A percentile compares a stretch with the other conserved stretches of the same genome.
Conservation (phyloP, 129 eudicot genomes). For the Flaveria linearis region DNA sequence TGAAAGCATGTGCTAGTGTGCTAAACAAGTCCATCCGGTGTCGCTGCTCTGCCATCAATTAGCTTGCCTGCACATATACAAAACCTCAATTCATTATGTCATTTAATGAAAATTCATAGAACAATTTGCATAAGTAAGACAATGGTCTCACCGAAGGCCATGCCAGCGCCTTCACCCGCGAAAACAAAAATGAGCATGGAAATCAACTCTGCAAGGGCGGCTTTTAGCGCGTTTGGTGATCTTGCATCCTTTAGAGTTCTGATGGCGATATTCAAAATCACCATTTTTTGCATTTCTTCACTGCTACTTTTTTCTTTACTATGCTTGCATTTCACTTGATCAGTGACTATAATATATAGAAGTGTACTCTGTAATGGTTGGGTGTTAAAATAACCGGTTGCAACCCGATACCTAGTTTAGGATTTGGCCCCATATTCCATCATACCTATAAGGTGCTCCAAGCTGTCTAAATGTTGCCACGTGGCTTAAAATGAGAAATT, state of each 20-base stretch:
- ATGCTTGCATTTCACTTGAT: slow-evolving; percentile 6
- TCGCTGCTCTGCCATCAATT: slow-evolving; percentile 45
- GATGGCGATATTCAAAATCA: slow-evolving; percentile 48
- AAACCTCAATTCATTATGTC: too few relatives aligned
- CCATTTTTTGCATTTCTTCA: slow-evolving; percentile 34
- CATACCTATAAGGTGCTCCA: slow-evolving; percentile 41
- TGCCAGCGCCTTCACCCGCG: slow-evolving; percentile 81
- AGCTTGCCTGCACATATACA: slow-evolving; percentile 36
- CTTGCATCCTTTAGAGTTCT: slow-evolving; percentile 57
- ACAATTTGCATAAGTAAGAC: neutral
- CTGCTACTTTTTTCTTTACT: neutral
- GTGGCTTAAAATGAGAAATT: slow-evolving; percentile 31
- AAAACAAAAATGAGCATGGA: slow-evolving; percentile 76
- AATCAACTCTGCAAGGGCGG: slow-evolving; percentile 85
- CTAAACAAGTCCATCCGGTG: slow-evolving; percentile 54
- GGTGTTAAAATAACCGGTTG: slow-evolving; percentile 29
- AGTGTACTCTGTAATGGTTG: neutral
- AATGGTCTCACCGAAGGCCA: slow-evolving; percentile 51
- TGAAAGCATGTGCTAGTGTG: slow-evolving; percentile 57
- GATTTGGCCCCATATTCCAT: slow-evolving; percentile 20
- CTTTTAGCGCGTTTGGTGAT: slow-evolving; percentile 62
- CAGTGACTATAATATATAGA: slow-evolving; percentile 37
- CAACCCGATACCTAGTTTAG: slow-evolving; percentile 31
- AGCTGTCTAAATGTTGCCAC: slow-evolving; percentile 39
- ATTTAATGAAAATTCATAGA: too few relatives aligned